A percentile compares a stretch with the other conserved stretches of the same genome.
These are phyloP conservation scores for Hibiscus tridactylites DNA, from an alignment of 345 rosid genomes.

Conservation along the genomic window DNA sequence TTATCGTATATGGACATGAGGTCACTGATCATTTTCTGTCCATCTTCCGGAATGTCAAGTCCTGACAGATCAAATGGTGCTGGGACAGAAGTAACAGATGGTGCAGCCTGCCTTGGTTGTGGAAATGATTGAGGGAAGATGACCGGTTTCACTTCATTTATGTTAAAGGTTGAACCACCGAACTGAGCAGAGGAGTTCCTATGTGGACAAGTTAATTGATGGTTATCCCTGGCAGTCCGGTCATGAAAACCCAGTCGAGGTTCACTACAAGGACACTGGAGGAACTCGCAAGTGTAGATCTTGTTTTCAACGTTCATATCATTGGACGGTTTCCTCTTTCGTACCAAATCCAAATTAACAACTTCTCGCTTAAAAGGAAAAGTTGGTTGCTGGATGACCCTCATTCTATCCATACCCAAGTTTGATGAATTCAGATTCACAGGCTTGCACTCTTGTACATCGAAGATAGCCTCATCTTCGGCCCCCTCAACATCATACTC, in stretches of 20 bases:
- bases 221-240: conserved; percentile 65
- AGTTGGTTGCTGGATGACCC: conserved; percentile 32
- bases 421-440: conserved; percentile 26
- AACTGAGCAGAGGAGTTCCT: conserved; percentile 39
- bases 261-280: conserved; percentile 61
- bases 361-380: conserved; percentile 15
- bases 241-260: conserved; percentile 57
- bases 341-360: neutral
- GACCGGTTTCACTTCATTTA: conserved; percentile 70
- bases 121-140: conserved; percentile 41
- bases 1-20: conserved; percentile 79
- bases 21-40: conserved; percentile 76
- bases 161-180: conserved; percentile 47
- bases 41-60: conserved; percentile 85
- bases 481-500: conserved; percentile 78
- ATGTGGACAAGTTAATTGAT: conserved; percentile 57
- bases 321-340: neutral
- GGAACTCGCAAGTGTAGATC: conserved; percentile 54
- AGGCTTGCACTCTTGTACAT: conserved; percentile 51
- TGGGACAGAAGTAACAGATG: conserved; percentile 22
- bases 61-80: conserved; percentile 57
- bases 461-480: conserved; percentile 49
- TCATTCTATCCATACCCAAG: neutral
- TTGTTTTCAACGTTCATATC: neutral
- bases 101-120: conserved; percentile 41